A percentile compares a stretch with the other conserved stretches of the same genome.
phyloP scores from a whole-genome alignment of 768 basidiomycete species.

The Boletus sp. region DNA sequence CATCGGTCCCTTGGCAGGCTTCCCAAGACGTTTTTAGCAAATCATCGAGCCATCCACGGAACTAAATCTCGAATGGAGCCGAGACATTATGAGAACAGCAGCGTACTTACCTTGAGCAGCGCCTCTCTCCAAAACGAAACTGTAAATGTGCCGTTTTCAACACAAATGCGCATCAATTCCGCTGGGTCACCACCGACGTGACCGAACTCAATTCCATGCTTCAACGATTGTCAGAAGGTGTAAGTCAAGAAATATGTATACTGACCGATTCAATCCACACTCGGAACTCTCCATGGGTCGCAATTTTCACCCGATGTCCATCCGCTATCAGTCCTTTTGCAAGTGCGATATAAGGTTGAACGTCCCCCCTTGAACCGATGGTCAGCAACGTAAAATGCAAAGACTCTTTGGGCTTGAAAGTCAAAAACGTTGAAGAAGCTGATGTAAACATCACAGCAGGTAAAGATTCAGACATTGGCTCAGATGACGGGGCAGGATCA shows the following conservation, averaged over 20 bases:
- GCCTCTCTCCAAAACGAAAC: slow-evolving; percentile 93
- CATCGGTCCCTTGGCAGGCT: slow-evolving; percentile 91
- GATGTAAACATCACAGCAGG: slow-evolving; percentile 97
- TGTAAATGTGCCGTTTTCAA: slow-evolving; percentile 97
- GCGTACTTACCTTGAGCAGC: slow-evolving; percentile 64
- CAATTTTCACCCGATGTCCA: slow-evolving; percentile 87
- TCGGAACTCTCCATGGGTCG: slow-evolving; percentile 92
- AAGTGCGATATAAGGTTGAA: slow-evolving; percentile 96
- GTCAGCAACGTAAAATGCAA: slow-evolving; percentile 93
- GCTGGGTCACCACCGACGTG: slow-evolving; percentile 97
- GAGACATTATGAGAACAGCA: neutral
- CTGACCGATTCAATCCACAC: slow-evolving; percentile 93
- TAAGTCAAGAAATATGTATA: slow-evolving; percentile 9
- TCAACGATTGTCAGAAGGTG: slow-evolving; percentile 5
- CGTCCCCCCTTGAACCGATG: slow-evolving; percentile 94
- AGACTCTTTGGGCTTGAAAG: slow-evolving; percentile 86
- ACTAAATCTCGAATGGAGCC: slow-evolving; percentile 44
- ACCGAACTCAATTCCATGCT: slow-evolving; percentile 96
- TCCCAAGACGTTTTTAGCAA: slow-evolving; percentile 93
- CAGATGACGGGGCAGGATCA: slow-evolving; percentile 46
- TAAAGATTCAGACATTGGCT: slow-evolving; percentile 62
- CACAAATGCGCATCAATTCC: slow-evolving; percentile 95
- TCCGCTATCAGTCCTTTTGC: slow-evolving; percentile 88
- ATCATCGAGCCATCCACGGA: slow-evolving; percentile 98
- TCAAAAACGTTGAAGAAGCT: slow-evolving; percentile 92